Conservation (phyloP, 805 yeast genomes). For the Cyberlindnera veronae region DNA sequence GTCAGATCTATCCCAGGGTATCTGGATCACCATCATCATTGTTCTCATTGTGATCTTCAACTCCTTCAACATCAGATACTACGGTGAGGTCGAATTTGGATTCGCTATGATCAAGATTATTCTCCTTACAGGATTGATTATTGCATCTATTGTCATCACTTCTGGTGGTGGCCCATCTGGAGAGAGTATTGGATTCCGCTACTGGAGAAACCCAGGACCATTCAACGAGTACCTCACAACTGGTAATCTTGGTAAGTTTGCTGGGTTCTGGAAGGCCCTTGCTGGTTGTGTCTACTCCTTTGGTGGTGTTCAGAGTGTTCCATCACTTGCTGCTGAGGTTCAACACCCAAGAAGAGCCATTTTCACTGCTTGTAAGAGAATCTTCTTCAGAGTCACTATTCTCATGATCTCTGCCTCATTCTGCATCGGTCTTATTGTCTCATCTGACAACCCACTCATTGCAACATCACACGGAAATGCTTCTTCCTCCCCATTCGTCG, state of each 20-base stretch:
- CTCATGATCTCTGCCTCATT: constrained; percentile 33
- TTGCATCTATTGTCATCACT: constrained; percentile 51
- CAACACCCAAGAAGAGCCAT: constrained; percentile 52
- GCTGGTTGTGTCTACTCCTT: constrained; percentile 60
- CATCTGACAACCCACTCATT: constrained; percentile 30
- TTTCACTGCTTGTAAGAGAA: constrained; percentile 52
- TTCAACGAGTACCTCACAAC: constrained; percentile 31
- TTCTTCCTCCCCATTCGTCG: constrained; percentile 38
- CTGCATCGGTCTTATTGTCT: constrained; percentile 33
- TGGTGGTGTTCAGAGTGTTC: constrained; percentile 55
- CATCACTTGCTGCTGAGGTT: constrained; percentile 52
- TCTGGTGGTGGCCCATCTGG: constrained; percentile 59
- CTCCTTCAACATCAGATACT: constrained; percentile 35
- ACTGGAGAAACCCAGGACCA: constrained; percentile 32
- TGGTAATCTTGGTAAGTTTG: constrained; percentile 49
- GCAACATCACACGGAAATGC: constrained; percentile 31
- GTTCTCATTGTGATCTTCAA: constrained; percentile 35
- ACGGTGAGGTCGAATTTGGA: constrained; percentile 57
- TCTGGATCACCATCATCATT: constrained; percentile 43
- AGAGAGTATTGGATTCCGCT: constrained; percentile 35
- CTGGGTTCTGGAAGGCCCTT: constrained; percentile 57
- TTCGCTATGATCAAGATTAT: constrained; percentile 54
- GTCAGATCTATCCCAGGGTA: constrained; percentile 41
- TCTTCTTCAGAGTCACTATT: constrained; percentile 30
- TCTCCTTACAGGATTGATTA: constrained; percentile 56